Evolutionary conservation across 345 rosid genomes (phyloP), one percentile per base, ranked within the genome.

Genomic region (Euphorbia tirucalli): DNA sequence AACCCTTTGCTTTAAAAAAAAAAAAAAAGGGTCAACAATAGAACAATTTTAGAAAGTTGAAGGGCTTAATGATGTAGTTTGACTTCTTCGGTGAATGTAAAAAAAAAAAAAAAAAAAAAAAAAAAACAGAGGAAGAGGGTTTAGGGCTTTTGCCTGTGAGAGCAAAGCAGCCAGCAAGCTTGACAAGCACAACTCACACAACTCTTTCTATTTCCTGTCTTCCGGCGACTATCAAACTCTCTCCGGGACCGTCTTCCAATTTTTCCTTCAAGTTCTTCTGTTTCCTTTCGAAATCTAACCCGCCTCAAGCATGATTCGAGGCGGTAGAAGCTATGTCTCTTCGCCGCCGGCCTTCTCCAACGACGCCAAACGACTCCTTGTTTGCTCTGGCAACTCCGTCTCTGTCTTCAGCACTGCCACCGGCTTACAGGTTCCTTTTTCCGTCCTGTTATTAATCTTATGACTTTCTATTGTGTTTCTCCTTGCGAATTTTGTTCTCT

Each of bases 261-360:
- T 54, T 4, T 54, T 11, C 24, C 9, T 19, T 19, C 24, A 7
- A 3, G 30, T 25, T 21, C 11, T 21, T 6, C 61, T 21, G 2
- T 22, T 54, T 54, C 58, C 9, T 54, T 22, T 57, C 3, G 30
- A 57, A 41, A 41, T 41, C 46, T 41, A 41, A 10, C 46, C 37
- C 37, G 24, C 31, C 19, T 13, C 15, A 58, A 59, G 8, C 14
- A 95, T 92, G 98, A 87, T 89, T 16, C 83, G 89, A 66, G 96
- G 98, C 61, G 98, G 99, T 25, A 89, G 77, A 70, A 89, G 85
- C 88, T 87, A 84, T 44, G 90, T 87, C 0, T 77, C 87, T 2
- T 87, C 97, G 10, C 80, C 90, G 62, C 98, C 96, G 1, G 88
- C 93, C 8, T 92, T 95, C 93, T 95, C 99, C 68, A 95, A 92